Conservation (phyloP, 208 protist species). For the Histomonas meleagridis region DNA sequence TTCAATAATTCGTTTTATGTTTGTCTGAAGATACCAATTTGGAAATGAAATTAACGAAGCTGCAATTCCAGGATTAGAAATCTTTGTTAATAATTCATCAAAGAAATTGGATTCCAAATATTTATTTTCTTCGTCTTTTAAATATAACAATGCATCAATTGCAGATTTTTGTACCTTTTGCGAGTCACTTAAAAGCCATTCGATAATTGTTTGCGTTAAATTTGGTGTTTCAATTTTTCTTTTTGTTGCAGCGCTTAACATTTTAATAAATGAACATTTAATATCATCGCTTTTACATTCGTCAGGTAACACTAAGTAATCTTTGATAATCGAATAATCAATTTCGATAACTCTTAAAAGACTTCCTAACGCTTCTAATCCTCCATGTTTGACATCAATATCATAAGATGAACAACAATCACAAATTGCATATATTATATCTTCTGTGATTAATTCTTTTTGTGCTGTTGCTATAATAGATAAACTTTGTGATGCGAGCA, state of each 20-base stretch:
- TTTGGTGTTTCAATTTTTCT: background rate
- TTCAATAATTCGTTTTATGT: background rate
- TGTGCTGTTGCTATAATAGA: background rate
- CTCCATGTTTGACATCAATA: conserved; percentile 5
- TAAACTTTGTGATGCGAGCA: background rate
- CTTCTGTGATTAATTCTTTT: background rate
- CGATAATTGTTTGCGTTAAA: background rate
- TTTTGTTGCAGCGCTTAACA: background rate
- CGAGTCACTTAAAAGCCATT: background rate
- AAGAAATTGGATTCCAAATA: background rate
- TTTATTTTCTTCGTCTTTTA: background rate
- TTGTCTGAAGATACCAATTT: background rate
- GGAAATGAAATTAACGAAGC: background rate
- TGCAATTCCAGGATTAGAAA: background rate
- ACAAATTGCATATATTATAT: background rate
- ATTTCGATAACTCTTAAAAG: background rate
- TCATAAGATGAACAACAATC: background rate
- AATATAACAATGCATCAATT: background rate
- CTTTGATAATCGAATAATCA: background rate
- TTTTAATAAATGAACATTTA: conserved; percentile 29
- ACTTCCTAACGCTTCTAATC: background rate
- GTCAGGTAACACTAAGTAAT: background rate
- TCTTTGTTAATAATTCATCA: background rate
- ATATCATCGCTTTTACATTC: background rate
- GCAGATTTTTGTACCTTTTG: background rate